These are phyloP conservation scores for Neurospora sp. DNA, from an alignment of 495 filamentous ascomycete genomes.

Conservation along the genomic window DNA sequence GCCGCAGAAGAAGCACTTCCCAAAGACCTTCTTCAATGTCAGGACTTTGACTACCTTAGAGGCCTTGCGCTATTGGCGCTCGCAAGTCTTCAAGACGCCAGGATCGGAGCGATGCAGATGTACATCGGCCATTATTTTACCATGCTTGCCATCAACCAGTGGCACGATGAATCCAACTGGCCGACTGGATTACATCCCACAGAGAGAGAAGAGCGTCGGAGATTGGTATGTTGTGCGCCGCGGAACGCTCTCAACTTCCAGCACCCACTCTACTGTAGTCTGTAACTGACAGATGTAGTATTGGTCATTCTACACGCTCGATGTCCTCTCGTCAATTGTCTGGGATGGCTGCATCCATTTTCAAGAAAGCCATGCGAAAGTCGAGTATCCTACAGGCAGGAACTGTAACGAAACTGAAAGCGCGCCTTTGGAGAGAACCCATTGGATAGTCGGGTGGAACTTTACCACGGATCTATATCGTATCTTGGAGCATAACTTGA, in stretches of 20 bases:
- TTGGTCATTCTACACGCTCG: conserved; percentile 45
- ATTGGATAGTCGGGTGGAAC: conserved; percentile 44
- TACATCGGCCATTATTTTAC: conserved; percentile 38
- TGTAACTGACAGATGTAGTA: conserved; percentile 22
- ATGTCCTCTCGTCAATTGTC: conserved; percentile 39
- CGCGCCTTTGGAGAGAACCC: conserved; percentile 10
- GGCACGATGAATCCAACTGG: conserved; percentile 43
- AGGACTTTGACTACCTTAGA: conserved; percentile 35
- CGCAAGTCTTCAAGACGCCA: conserved; percentile 36
- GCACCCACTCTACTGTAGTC: neutral
- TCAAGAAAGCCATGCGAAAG: conserved; percentile 33
- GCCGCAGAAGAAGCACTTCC: conserved; percentile 33
- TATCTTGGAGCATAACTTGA: conserved; percentile 37
- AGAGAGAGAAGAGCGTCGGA: conserved; percentile 37
- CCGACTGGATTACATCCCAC: conserved; percentile 30
- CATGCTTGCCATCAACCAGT: conserved; percentile 31
- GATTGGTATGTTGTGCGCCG: conserved; percentile 27
- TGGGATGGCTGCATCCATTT: conserved; percentile 37
- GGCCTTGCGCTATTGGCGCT: conserved; percentile 37
- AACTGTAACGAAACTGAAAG: conserved; percentile 26
- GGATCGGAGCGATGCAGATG: conserved; percentile 37
- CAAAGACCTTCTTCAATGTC: conserved; percentile 22
- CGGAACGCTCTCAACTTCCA: neutral
- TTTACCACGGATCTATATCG: conserved; percentile 43
- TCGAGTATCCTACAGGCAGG: conserved; percentile 35